Conservation (phyloP, 176 grass and related monocot genomes). For the Aechmea fasciata region DNA sequence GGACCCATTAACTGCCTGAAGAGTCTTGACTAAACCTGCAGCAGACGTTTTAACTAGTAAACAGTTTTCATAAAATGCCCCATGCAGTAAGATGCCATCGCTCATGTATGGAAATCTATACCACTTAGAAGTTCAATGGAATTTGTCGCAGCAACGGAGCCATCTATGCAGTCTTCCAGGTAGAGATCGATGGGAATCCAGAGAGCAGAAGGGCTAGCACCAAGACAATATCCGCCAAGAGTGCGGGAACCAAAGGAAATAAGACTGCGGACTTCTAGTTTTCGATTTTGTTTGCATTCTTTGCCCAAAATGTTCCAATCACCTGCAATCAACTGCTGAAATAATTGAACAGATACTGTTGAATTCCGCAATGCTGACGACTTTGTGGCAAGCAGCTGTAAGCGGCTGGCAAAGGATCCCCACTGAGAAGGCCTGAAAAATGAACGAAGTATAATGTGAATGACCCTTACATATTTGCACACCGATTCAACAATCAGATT, state of each 20-base stretch:
- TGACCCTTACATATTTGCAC: too few species aligned
- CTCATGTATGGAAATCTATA: slow-evolving; percentile 33
- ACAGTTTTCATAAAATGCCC: neutral
- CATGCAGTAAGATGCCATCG: neutral
- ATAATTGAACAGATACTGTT: slow-evolving; percentile 36
- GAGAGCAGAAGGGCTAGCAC: slow-evolving; percentile 49
- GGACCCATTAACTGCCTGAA: slow-evolving; percentile 72
- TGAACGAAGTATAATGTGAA: neutral
- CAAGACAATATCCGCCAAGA: slow-evolving; percentile 45
- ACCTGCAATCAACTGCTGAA: slow-evolving; percentile 47
- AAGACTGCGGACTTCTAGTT: slow-evolving; percentile 31
- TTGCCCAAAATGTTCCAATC: slow-evolving; percentile 26
- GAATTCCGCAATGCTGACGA: slow-evolving; percentile 61
- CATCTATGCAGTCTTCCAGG: slow-evolving; percentile 93
- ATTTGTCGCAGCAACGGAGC: slow-evolving; percentile 73
- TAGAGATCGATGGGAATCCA: slow-evolving; percentile 95
- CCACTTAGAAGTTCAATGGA: slow-evolving; percentile 90
- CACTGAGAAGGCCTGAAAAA: slow-evolving; percentile 67
- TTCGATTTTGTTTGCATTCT: slow-evolving; percentile 37
- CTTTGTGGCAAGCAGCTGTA: slow-evolving; percentile 55
- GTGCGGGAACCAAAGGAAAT: slow-evolving; percentile 33
- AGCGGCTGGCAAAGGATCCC: slow-evolving; percentile 40
- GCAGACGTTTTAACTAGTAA: neutral
- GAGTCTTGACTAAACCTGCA: slow-evolving; percentile 89
- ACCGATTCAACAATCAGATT: too few species aligned